Percentiles rank a stretch among this genome's conserved stretches.
Evolutionary conservation across 108 stramenopile species (phyloP).

Genomic region (Conticribra guillardii): DNA sequence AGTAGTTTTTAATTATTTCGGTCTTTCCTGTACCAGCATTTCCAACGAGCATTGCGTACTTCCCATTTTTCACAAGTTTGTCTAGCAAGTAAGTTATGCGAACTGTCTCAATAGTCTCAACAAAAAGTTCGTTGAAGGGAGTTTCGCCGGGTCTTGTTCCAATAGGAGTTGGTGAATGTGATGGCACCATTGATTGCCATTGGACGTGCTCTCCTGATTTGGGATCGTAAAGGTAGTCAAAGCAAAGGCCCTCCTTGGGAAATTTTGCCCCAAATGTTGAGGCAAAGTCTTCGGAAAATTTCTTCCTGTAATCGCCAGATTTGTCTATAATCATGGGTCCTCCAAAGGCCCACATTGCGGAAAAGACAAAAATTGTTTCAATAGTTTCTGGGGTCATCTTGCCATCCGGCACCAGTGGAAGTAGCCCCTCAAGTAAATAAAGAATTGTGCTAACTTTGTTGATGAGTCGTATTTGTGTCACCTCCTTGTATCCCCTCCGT

Average conservation of each 20-base stretch:
- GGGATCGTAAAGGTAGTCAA: conserved; percentile 85
- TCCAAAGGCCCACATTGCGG: conserved; percentile 94
- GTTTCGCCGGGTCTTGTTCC: conserved; percentile 78
- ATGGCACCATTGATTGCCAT: conserved; percentile 71
- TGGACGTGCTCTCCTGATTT: conserved; percentile 45
- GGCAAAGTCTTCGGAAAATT: conserved; percentile 74
- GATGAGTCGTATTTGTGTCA: conserved; percentile 77
- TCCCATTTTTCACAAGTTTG: conserved; percentile 69
- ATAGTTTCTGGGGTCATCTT: conserved; percentile 63
- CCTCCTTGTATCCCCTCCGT: conserved; percentile 82
- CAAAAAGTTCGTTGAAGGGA: conserved; percentile 82
- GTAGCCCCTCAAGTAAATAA: conserved; percentile 76
- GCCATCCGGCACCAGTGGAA: conserved; percentile 63
- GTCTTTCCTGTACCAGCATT: conserved; percentile 93
- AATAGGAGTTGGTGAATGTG: conserved; percentile 74
- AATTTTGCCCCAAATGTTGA: conserved; percentile 68
- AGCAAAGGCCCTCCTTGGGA: conserved; percentile 74
- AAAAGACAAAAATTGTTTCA: conserved; percentile 78
- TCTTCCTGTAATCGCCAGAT: conserved; percentile 76
- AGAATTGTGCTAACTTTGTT: conserved; percentile 82
- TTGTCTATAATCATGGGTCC: conserved; percentile 89
- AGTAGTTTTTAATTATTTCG: conserved; percentile 80
- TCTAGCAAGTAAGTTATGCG: conserved; percentile 81
- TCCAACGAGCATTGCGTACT: conserved; percentile 88
- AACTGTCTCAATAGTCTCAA: conserved; percentile 86